Base-by-base conservation (phyloP, 306 rosid species). In the Lablab purpureus region DNA sequence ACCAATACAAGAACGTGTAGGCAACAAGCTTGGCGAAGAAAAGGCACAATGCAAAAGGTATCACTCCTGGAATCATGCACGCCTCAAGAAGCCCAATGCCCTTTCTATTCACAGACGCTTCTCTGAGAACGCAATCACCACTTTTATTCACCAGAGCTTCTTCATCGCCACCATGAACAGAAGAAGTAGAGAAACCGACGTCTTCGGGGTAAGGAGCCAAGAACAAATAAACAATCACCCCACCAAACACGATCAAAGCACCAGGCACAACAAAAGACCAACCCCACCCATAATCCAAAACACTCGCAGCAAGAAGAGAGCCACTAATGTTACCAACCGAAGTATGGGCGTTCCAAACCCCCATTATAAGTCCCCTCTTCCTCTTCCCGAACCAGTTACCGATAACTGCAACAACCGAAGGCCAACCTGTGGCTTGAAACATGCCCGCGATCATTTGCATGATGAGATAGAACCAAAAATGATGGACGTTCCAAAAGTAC, bases 11-110 rank as follows among this genome's bases (percentile, higher is more conserved):
- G 81, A 91, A 89, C 0, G 97, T 93, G 82, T 91, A 93, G 62
- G 94, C 98, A 74, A 91, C 98, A 71, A 93, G 98, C 88, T 93
- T 93, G 66, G 97, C 88, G 40, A 93, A 93, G 90, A 93, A 91
- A 73, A 93, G 94, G 75, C 97, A 91, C 71, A 91, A 23, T 0
- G 98, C 93, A 81, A 88, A 91, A 32, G 97, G 88, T 46, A 93
- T 88, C 2, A 91, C 98, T 41, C 98, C 97, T 0, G 98, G 98
- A 63, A 93, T 93, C 85, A 50, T 58, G 67, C 93, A 89, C 6
- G 98, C 98, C 27, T 89, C 82, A 73, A 82, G n/a, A 54, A 91
- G 84, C 19, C 98, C 98, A 40, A 93, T 76, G 22, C 97, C 76
- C 36, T 47, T 85, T 71, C 87, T 87, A 14, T 72, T 25, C 64